Evolutionary conservation across 2,329 filamentous ascomycete species (phyloP), one percentile per base, ranked within the genome.

Genomic region (Malbranchea cinnamomea): DNA sequence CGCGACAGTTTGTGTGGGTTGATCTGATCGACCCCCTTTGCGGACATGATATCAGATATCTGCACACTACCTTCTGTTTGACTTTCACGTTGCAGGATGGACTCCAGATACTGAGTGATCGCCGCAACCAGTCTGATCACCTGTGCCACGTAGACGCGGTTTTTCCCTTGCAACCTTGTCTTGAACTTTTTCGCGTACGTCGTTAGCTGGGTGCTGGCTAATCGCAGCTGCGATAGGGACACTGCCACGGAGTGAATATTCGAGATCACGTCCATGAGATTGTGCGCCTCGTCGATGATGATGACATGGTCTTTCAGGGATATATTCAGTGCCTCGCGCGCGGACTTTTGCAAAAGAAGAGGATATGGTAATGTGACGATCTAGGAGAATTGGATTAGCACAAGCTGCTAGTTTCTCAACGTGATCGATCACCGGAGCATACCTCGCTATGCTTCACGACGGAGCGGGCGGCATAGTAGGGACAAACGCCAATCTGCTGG

Each of bases 201-300:
- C 0, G 75, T 77, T 1, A 98, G 63, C 55, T 92, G 84, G 28
- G 67, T 65, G 31, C 81, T 69, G 2, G 78, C 81, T 35, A 68
- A 67, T 28, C 71, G 71, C 11, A 95, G 60, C 38, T 94, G 84
- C 15, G 60, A 60, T 3, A 92, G 59, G 2, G 71, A 71, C 12
- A 95, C 67, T 20, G 79, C 72, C 0, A 82, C 72, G 0, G 85
- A 85, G 49, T 94, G 75, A 19, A 93, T 89, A 26, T 75, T 78
- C 10, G 82, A 71, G 26, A 98, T 82, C 0, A 87, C 84, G 50
- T 94, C 85, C 78, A 94, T 93, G 30, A 98, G 70, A 47, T 98
- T 98, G 50, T 98, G 89, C 0, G 89, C 89, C 59, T 98, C 89
- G 42, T 98, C 89, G 27, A 98, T 81, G 15, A 98, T 79, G n/a